Base-by-base conservation (phyloP, 2,329 filamentous ascomycete species). In the Penicillium aurantiogriseum region DNA sequence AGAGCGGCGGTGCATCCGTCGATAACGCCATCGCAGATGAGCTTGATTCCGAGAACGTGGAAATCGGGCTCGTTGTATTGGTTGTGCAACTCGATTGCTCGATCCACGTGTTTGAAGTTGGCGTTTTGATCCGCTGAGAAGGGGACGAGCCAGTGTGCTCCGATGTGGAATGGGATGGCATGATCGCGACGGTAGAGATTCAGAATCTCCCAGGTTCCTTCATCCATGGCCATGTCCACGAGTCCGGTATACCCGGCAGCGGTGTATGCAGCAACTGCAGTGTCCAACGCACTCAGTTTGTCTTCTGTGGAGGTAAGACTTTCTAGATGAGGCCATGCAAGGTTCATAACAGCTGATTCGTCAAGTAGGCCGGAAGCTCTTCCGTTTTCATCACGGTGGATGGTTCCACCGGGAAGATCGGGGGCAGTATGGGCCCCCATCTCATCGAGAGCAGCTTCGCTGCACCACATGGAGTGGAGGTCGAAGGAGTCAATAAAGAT, bases 211-310 rank as follows among this genome's bases (percentile, higher is more conserved):
- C 80, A 82, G 1, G 73, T 72, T 23, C 72, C 71, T 35, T 81
- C 79, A 52, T 82, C 79, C 78, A 81, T 81, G 21, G 79, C 80
- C 80, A 82, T 81, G 46, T 82, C 80, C 7, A 81, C 73, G 36
- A 80, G 68, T 2, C 79, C 79, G 0, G 80, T 81, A 54, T 79
- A 80, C 0, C 80, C 80, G 0, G 74, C 75, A 0, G 72, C 67
- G 29, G 76, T 77, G 56, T 81, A 82, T 10, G 75, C 72, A 0
- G 65, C 60, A 45, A 80, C 71, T 0, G 78, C 80, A 2, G 73
- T 68, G 21, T 71, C 69, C 38, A 82, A 61, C 0, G 77, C 74
- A 6, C 61, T 62, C 43, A 76, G 62, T 51, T 80, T 80, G 47
- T 81, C 78, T 25, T 77, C 73, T 17, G 72, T 69, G 3, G 76